phyloP scores from a whole-genome alignment of 2,329 filamentous ascomycete genomes.

The Epichloe glyceriae region DNA sequence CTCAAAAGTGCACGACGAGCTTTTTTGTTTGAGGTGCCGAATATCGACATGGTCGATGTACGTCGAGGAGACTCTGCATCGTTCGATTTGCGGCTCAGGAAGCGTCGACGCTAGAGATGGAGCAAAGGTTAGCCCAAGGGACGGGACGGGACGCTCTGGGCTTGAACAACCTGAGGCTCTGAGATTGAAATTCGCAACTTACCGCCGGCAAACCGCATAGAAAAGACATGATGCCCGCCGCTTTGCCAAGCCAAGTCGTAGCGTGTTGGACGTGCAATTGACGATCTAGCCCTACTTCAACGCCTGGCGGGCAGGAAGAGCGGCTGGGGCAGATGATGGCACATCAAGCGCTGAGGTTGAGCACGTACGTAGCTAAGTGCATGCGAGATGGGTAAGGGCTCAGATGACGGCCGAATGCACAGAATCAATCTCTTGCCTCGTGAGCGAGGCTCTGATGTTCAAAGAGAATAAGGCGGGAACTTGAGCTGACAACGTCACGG shows the following conservation, averaged over 20 bases:
- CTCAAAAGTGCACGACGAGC: constrained; percentile 17
- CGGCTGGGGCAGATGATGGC: not conserved
- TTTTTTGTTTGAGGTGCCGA: constrained; percentile 22
- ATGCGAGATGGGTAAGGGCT: not conserved
- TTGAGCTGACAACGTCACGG: not conserved
- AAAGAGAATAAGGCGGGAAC: not conserved
- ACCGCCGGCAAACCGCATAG: constrained; percentile 14
- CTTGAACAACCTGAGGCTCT: not conserved
- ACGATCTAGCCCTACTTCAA: not conserved
- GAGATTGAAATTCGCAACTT: constrained; percentile 3
- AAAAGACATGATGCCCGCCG: constrained; percentile 9
- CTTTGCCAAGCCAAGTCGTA: not conserved
- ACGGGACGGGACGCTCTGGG: not conserved
- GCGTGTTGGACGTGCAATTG: not conserved
- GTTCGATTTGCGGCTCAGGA: constrained; percentile 5
- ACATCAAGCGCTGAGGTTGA: not conserved
- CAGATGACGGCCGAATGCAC: not conserved
- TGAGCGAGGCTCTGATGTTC: not conserved
- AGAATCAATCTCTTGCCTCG: not conserved
- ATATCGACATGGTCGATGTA: constrained; percentile 26
- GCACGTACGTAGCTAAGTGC: not conserved
- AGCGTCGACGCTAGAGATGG: constrained; percentile 8
- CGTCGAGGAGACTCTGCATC: constrained; percentile 16
- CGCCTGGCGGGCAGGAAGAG: not conserved
- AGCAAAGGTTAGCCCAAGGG: constrained; percentile 3